A percentile compares a stretch with the other conserved stretches of the same genome.
These are phyloP conservation scores for Mycena leptocephala DNA, from an alignment of 768 basidiomycete species.

Conservation along the genomic window DNA sequence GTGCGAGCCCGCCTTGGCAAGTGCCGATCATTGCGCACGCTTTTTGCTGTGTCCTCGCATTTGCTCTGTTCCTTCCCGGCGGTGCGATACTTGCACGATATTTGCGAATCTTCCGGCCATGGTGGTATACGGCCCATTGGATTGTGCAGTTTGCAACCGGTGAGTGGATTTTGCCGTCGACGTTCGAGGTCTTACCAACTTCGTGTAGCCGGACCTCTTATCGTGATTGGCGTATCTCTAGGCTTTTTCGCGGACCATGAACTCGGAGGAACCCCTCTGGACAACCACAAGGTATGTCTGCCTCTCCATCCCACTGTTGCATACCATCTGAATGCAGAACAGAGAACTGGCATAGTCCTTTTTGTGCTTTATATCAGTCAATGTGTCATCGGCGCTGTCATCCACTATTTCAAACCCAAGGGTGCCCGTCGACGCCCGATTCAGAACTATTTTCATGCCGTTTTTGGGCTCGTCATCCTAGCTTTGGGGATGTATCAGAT, in stretches of 20 bases:
- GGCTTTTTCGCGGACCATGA: background rate
- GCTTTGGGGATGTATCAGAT: constrained; percentile 64
- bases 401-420: constrained; percentile 67
- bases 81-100: constrained; percentile 14
- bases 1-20: background rate
- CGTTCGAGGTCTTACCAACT: background rate
- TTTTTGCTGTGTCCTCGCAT: background rate
- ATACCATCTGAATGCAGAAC: constrained; percentile 48
- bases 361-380: constrained; percentile 64
- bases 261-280: background rate
- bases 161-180: background rate
- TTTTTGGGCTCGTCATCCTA: constrained; percentile 66
- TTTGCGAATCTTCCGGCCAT: constrained; percentile 3
- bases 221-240: background rate
- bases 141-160: background rate
- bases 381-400: constrained; percentile 62
- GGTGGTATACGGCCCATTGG: constrained; percentile 25
- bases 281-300: constrained; percentile 10
- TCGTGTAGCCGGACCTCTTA: background rate
- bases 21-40: constrained; percentile 1
- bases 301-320: background rate
- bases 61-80: background rate
- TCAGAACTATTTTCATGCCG: constrained; percentile 72
- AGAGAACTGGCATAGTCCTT: constrained; percentile 52
- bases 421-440: constrained; percentile 54